Evolutionary conservation across 345 rosid species (phyloP), one percentile per base, ranked within the genome.

Genomic region (Trapa bicornis): DNA sequence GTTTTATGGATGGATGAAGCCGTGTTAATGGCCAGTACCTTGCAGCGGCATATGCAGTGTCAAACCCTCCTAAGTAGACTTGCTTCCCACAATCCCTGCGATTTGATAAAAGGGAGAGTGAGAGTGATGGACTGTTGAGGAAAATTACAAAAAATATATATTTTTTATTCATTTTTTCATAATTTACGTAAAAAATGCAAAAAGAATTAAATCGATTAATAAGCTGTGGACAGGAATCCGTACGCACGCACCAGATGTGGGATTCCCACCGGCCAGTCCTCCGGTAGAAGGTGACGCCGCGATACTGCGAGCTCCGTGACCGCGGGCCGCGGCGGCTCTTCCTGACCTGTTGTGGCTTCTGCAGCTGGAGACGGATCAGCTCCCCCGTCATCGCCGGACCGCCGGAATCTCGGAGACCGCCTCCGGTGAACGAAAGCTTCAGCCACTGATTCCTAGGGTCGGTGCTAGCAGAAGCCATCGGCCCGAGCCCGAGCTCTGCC

Each of bases 261-360:
- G 99, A 95, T 65, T 95, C 99, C 99, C 99, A 95, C 54, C 99
- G 81, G 65, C 99, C 97, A 33, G 99, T 95, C 69, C 99, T 71
- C 66, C 97, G 83, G 78, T 95, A 95, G 82, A 91, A 95, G 57
- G 99, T 95, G 69, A 91, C 97, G 5, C 99, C 99, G 29, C 99
- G 82, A 73, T 87, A 95, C 73, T 95, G 97, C 13, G 97, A 95
- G 86, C 99, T 95, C 36, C 89, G 74, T 0, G 99, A 95, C 78
- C 97, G 78, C 14, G 99, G 99, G 1, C 99, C 99, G 65, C 99
- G 82, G 71, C 99, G 77, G 69, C 96, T 84, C 80, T 83, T 89
- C 76, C 71, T 77, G 41, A 71, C 71, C 58, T 71, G 78, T 70
- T 66, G 83, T 73, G 66, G 81, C 62, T 81, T 83, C 37, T 69